Evolutionary conservation across 2,329 filamentous ascomycete genomes (phyloP), one percentile per base, ranked within the genome.

Genomic region (Diaporthe sp.): DNA sequence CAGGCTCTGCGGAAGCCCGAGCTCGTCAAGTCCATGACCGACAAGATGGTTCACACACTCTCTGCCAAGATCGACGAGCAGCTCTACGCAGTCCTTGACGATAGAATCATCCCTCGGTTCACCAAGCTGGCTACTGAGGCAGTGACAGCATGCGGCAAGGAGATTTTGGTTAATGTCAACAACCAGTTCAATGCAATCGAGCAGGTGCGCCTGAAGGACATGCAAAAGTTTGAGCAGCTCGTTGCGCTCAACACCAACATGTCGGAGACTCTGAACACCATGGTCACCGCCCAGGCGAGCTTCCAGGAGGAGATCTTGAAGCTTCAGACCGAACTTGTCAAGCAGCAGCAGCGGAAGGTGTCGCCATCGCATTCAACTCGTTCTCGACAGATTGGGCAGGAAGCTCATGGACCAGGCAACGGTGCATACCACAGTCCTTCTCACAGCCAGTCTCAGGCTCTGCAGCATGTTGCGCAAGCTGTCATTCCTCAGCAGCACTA

Each of bases 1-100:
- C 90, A 91, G 78, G 91, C 94, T 31, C 84, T 98, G 72, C 92
- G 94, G 81, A 94, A 93, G 78, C 92, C 92, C 15, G 93, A 96
- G 67, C 87, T 97, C 53, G 86, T 95, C 77, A 93, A 93, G 80
- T 86, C 89, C 9, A 91, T 98, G 73, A 90, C 93, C 5, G 94
- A 97, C 72, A 90, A 92, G 69, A 89, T 98, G 46, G 88, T 92
- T 3, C 90, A 91, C 78, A 91, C 90, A 67, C 89, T 98, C 42
- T 87, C 90, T 6, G 85, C 90, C 58, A 91, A 90, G 73, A 88
- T 98, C 39, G 94, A 98, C 80, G 88, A 91, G 73, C 92, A 94
- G 74, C 88, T 97, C 67, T 84, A 89, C 19, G 87, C 88, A 49
- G 86, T 90, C 13, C 83, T 96, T 51, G 88, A 91, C 57, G 89